These are phyloP conservation scores for Teunomyces lycoperdinae DNA, from an alignment of 805 yeast genomes.

Conservation along the genomic window DNA sequence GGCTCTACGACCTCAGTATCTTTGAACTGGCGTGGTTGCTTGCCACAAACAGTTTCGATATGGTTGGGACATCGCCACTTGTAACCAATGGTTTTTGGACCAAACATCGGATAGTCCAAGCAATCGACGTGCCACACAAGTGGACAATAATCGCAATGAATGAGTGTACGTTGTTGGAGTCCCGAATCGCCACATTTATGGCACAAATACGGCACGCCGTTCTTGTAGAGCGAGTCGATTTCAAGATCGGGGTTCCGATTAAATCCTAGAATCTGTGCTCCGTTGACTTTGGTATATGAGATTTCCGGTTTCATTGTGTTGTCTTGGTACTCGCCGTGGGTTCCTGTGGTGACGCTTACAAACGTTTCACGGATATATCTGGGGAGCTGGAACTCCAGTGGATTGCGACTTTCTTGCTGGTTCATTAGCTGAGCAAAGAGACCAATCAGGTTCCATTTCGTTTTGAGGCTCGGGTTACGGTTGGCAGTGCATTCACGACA, in stretches of 20 bases:
- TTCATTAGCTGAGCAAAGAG: constrained; percentile 57
- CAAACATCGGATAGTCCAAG: constrained; percentile 67
- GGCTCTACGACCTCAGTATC: constrained; percentile 56
- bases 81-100: constrained; percentile 67
- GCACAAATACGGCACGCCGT: constrained; percentile 71
- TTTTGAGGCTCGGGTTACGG: constrained; percentile 21
- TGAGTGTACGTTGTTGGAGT: constrained; percentile 48
- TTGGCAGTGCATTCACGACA: constrained; percentile 72
- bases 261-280: constrained; percentile 33
- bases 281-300: constrained; percentile 33
- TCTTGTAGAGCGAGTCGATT: constrained; percentile 63
- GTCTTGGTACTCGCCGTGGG: constrained; percentile 69
- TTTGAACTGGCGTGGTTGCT: constrained; percentile 44
- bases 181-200: constrained; percentile 75
- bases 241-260: constrained; percentile 52
- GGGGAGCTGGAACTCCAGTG: constrained; percentile 54
- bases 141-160: constrained; percentile 81
- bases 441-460: constrained; percentile 39
- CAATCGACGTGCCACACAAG: constrained; percentile 90
- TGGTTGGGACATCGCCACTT: constrained; percentile 95
- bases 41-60: constrained; percentile 47
- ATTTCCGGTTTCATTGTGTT: constrained; percentile 46
- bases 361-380: constrained; percentile 65
- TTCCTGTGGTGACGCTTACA: constrained; percentile 66
- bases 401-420: constrained; percentile 57